Base-by-base conservation (phyloP, 2,329 filamentous ascomycete genomes). In the Nemania sp. region DNA sequence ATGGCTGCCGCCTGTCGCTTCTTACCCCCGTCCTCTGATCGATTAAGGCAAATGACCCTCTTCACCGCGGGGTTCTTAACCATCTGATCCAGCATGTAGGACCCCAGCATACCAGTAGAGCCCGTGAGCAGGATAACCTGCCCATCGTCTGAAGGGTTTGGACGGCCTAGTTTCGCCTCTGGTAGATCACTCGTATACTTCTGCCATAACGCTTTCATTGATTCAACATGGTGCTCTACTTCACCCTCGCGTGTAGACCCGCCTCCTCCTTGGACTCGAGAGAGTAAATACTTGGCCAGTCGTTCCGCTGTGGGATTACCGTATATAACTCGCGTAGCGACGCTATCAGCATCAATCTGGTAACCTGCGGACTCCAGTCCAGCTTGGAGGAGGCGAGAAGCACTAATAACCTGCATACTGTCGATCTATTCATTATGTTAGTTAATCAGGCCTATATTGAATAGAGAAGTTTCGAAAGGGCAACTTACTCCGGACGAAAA, bases 11-110 rank as follows among this genome's bases (percentile, higher is more conserved):
- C 73, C 69, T 87, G 85, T 0, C 82, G 80, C 6, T 72, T 73
- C 26, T 67, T 67, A 0, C 78, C 79, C 0, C 81, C 81, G 32
- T 86, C 82, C 2, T 77, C 75, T 15, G 78, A 76, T n/a, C 85
- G 79, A 73, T 87, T 87, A 15, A 87, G 77, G 62, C 84, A 86
- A 58, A 84, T 78, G 26, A 87, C 73, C 68, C 80, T 82, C 38
- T 76, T 74, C 13, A 86, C 79, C 4, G 69, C 64, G 0, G 80
- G 76, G 24, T 76, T 75, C 11, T 63, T 66, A 1, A 80, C 70
- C 24, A 84, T 75, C 18, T 74, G 52, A 57, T 83, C 76, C 2
- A 87, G 77, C 45, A 86, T 75, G 71, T 86, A 85, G 3, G 79
- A 82, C 0, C 85, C 85, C 20, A 87, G 70, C 4, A 81, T 83